phyloP scores from a whole-genome alignment of 192 early-diverging fungal species.

The Backusella westeae region DNA sequence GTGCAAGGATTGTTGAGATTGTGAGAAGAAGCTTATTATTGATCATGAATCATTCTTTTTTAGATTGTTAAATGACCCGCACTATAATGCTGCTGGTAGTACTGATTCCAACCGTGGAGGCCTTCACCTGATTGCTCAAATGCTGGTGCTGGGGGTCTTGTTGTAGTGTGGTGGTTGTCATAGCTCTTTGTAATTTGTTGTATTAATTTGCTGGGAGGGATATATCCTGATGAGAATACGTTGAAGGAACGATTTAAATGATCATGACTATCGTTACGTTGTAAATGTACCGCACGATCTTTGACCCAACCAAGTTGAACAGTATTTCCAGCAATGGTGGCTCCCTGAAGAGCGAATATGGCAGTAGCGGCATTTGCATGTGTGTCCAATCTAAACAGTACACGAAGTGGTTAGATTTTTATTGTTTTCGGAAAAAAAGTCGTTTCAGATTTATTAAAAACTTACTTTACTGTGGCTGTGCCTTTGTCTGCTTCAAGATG shows the following conservation, averaged over 20 bases:
- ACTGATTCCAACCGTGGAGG: conserved; percentile 38
- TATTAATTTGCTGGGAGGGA: conserved; percentile 21
- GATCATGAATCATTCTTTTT: background rate
- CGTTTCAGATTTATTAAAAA: background rate
- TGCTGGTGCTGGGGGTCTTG: conserved; percentile 26
- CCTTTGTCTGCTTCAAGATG: conserved; percentile 83
- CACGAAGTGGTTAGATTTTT: background rate
- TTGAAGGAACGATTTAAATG: background rate
- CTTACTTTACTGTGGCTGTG: conserved; percentile 81
- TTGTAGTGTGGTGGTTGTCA: conserved; percentile 9
- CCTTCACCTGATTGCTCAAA: conserved; percentile 20
- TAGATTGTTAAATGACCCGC: conserved; percentile 31
- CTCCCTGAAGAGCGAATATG: conserved; percentile 78
- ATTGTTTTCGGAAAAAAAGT: background rate
- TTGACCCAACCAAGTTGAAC: conserved; percentile 36
- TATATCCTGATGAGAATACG: conserved; percentile 15
- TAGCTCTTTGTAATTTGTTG: conserved; percentile 13
- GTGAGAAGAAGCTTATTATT: conserved; percentile 7
- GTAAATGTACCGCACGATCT: conserved; percentile 6
- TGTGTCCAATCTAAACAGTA: conserved; percentile 63
- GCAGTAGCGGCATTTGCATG: conserved; percentile 88
- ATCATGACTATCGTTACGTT: background rate
- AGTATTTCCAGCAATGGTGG: conserved; percentile 66
- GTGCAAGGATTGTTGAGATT: background rate
- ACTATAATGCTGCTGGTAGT: conserved; percentile 40